These are phyloP conservation scores for Apophysomyces elegans DNA, from an alignment of 371 early-diverging fungal genomes.

Conservation along the genomic window DNA sequence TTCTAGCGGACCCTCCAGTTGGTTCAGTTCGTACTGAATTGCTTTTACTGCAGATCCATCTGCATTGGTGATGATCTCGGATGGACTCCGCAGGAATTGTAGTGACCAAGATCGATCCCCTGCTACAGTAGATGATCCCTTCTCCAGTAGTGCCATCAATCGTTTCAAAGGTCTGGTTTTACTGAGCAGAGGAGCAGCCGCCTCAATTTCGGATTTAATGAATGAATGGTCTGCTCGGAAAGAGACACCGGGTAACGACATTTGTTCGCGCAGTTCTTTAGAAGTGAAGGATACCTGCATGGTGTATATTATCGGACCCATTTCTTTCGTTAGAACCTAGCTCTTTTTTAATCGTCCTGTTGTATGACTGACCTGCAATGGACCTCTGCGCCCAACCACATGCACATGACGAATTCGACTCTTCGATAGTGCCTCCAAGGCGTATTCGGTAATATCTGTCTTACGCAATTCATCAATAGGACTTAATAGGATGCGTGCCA, in stretches of 20 bases:
- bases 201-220: slow-evolving; percentile 51
- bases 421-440: slow-evolving; percentile 69
- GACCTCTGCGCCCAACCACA: slow-evolving; percentile 92
- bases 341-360: neutral
- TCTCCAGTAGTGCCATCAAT: slow-evolving; percentile 76
- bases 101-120: slow-evolving; percentile 72
- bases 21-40: slow-evolving; percentile 73
- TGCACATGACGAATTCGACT: slow-evolving; percentile 82
- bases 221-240: slow-evolving; percentile 65
- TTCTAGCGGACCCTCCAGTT: slow-evolving; percentile 63
- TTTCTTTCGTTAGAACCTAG: neutral
- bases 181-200: slow-evolving; percentile 36
- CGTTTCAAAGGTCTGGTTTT: slow-evolving; percentile 75
- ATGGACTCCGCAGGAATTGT: slow-evolving; percentile 78
- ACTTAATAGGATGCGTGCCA: slow-evolving; percentile 87
- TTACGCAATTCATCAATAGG: slow-evolving; percentile 74
- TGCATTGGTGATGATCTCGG: slow-evolving; percentile 43
- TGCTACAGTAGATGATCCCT: slow-evolving; percentile 45
- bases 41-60: slow-evolving; percentile 31
- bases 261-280: slow-evolving; percentile 96
- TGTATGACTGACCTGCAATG: slow-evolving; percentile 71
- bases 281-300: slow-evolving; percentile 85
- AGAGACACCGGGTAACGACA: slow-evolving; percentile 66
- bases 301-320: neutral
- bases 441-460: slow-evolving; percentile 89